Base-by-base conservation (phyloP, 768 basidiomycete species). In the Boletellus emodensis region DNA sequence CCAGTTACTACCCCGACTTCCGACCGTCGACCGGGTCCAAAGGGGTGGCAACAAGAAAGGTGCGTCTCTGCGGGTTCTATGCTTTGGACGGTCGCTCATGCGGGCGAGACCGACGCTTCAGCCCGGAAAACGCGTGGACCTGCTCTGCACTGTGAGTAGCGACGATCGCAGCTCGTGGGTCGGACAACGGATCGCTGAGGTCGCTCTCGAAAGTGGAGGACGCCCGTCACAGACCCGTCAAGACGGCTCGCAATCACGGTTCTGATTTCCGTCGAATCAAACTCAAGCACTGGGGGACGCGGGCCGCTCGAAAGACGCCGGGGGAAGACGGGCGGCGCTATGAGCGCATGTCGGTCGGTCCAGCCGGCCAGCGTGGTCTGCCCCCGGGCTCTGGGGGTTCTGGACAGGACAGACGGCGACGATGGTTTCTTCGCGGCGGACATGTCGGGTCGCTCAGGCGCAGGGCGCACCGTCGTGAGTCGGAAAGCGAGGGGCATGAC, bases 291-390 rank as follows among this genome's bases (percentile, higher is more conserved):
- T 58, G 55, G 62, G 17, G 30, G 2, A n/a, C 18, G 6, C 54
- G 52, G 17, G 26, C 8, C 15, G 15, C 44, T 36, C 46, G n/a
- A 33, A 65, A 50, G 37, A 43, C 24, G 20, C 41, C n/a, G 32
- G 30, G 26, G 8, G 46, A 39, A 20, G 11, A 20, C 18, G 44
- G 44, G 36, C 51, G 40, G 43, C 51, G 42, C 36, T 52, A 54
- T 15, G 51, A 51, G 11, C 61, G 63, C 44, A 63, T 61, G 57
- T 56, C 62, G 15, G 56, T 56, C 5, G 56, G 57, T 24, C 47
- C 53, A 12, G 39, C 57, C 10, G 7, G 38, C 20, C 52, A 40
- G 48, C 52, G 34, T 22, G 30, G 43, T 17, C 3, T 28, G 22
- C 42, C 54, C 14, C 44, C 49, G 10, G 32, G 6, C 3, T 22